Evolutionary conservation across 73 alveolate species (phyloP).

Genomic region (Tetrahymena borealis): DNA sequence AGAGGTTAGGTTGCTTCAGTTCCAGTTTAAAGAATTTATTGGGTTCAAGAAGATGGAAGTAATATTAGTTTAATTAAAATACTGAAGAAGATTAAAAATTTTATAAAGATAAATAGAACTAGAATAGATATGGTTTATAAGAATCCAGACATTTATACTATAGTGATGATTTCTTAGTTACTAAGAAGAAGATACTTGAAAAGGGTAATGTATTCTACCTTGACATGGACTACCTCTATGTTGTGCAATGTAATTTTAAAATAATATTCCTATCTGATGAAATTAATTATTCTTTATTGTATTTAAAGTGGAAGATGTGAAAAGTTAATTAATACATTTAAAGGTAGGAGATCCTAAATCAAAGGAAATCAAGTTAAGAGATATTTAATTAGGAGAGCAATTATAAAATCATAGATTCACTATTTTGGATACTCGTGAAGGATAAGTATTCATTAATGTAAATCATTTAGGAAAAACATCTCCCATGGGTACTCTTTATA

Average conservation of each 20-base stretch:
- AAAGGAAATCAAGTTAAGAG: slow-evolving; percentile 45
- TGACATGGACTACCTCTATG: slow-evolving; percentile 64
- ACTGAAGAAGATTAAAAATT: background rate
- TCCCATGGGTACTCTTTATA: slow-evolving; percentile 69
- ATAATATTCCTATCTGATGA: no score
- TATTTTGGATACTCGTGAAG: slow-evolving; percentile 41
- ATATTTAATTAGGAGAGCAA: slow-evolving; percentile 59
- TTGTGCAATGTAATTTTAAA: slow-evolving; percentile 40
- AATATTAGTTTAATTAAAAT: background rate
- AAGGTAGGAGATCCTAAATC: slow-evolving; percentile 41
- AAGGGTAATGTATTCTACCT: slow-evolving; percentile 72
- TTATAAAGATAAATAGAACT: background rate
- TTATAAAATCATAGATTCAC: slow-evolving; percentile 43
- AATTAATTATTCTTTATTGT: no score
- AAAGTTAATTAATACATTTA: slow-evolving; percentile 65
- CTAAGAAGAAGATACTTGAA: slow-evolving; percentile 43
- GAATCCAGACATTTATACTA: slow-evolving; percentile 34
- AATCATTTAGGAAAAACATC: slow-evolving; percentile 49
- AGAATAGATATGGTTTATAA: background rate
- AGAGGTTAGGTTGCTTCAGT: slow-evolving; percentile 10
- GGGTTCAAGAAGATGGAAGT: slow-evolving; percentile 33
- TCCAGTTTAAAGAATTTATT: slow-evolving; percentile 38
- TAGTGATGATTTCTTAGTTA: slow-evolving; percentile 75
- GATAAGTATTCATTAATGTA: slow-evolving; percentile 70
- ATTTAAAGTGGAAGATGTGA: slow-evolving; percentile 36